These are phyloP conservation scores for Neurospora sp. DNA, from an alignment of 495 filamentous ascomycete genomes.

Conservation along the genomic window DNA sequence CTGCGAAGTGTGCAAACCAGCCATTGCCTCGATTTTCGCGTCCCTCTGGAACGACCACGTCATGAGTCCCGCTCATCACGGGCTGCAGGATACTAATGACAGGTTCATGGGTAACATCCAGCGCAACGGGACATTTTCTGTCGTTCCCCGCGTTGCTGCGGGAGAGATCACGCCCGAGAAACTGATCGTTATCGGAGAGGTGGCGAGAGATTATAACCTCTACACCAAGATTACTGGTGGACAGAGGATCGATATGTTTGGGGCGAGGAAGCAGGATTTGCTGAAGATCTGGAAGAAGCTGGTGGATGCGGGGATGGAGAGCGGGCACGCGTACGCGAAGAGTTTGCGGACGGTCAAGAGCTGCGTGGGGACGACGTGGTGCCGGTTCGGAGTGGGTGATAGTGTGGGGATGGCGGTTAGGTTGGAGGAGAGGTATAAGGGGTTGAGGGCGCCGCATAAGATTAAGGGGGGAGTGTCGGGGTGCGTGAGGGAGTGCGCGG, in stretches of 20 bases:
- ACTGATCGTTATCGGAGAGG: slow-evolving; percentile 76
- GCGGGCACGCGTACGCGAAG: slow-evolving; percentile 91
- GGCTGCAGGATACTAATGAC: slow-evolving; percentile 92
- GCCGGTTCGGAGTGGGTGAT: slow-evolving; percentile 85
- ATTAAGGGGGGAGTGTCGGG: slow-evolving; percentile 89
- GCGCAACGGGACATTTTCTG: slow-evolving; percentile 85
- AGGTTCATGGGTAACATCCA: slow-evolving; percentile 91
- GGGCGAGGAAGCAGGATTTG: slow-evolving; percentile 85
- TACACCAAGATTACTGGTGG: slow-evolving; percentile 96
- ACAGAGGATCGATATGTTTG: slow-evolving; percentile 94
- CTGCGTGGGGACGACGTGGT: slow-evolving; percentile 94
- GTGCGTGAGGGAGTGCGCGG: slow-evolving; percentile 89
- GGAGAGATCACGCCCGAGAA: slow-evolving; percentile 92
- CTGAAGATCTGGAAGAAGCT: slow-evolving; percentile 81
- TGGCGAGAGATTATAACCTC: slow-evolving; percentile 79
- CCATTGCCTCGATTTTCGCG: slow-evolving; percentile 74
- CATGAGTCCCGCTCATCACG: slow-evolving; percentile 64
- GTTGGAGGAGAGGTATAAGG: slow-evolving; percentile 91
- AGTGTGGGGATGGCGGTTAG: slow-evolving; percentile 95
- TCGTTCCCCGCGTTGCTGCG: slow-evolving; percentile 75
- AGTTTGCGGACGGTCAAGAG: slow-evolving; percentile 86
- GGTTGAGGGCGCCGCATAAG: slow-evolving; percentile 83
- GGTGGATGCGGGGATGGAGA: slow-evolving; percentile 88
- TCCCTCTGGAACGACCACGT: slow-evolving; percentile 81
- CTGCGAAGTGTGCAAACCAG: slow-evolving; percentile 88